Evolutionary conservation across 2,329 filamentous ascomycete species (phyloP), one percentile per base, ranked within the genome.

Genomic region (Ceratocystis cubensis): DNA sequence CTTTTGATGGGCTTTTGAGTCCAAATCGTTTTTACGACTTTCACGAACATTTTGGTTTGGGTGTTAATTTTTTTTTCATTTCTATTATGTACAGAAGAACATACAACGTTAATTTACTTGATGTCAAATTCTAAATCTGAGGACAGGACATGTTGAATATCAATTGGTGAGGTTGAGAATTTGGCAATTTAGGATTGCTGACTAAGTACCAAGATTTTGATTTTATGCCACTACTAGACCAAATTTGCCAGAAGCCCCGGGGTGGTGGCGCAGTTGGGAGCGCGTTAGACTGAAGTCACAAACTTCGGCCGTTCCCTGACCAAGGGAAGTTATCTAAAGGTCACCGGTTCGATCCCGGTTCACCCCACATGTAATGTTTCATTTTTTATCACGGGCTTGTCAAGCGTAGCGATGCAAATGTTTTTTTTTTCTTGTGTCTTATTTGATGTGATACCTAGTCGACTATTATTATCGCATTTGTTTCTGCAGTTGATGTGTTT

Each of bases 301-400:
- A 67, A 67, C 66, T 67, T 65, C 66, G 41, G 66, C 66, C 63
- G 25, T 33, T 37, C 33, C 33, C 66, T 67, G 20, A 20, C 5
- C 1, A 33, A 22, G 61, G 63, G 20, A 37, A 67, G 66, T 63
- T 65, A 67, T 67, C 66, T 67, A 67, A 67, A 67, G 66, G 66
- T 67, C 66, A 67, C 66, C 7, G 66, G 66, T 67, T 67, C 66
- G 41, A 67, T 67, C 66, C 66, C 66, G 66, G 66, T 67, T 67
- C 66, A 67, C 66, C 66, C 66, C 66, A 67, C 4, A 37, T 0
- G 5, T 2, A 22, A 8, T 45, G 22, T 45, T 28, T 65, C 37
- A 25, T 17, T n/a, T 37, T 28, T n/a, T 15, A 3, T 13, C 8
- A 1, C 15, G 7, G 7, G 8, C 15, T 5, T 22, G 46, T 20